Evolutionary conservation across 805 yeast genomes (phyloP).

Genomic region (Torulaspora maleeae): DNA sequence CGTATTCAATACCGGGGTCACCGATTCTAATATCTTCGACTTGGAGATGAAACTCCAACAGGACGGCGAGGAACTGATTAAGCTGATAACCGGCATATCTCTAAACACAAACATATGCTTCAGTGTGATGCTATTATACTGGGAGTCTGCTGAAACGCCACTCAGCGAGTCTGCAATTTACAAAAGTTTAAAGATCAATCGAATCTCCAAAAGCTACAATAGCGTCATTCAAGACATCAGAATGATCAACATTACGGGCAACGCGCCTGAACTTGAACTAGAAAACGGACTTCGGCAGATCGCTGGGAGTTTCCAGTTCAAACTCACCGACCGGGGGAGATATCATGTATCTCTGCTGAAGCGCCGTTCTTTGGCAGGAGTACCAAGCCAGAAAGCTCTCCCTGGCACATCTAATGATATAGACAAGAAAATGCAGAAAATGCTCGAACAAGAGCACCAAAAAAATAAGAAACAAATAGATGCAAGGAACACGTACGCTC

Average conservation of each 20-base stretch:
- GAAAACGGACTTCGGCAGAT: constrained; percentile 28
- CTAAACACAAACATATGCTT: constrained; percentile 35
- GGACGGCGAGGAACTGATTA: constrained; percentile 35
- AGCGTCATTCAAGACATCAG: constrained; percentile 29
- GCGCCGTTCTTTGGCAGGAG: constrained; percentile 19
- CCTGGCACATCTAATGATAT: constrained; percentile 17
- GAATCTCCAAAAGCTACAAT: constrained; percentile 33
- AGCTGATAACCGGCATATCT: constrained; percentile 35
- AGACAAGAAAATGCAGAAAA: constrained; percentile 28
- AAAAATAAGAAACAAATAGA: constrained; percentile 14
- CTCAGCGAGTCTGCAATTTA: constrained; percentile 14
- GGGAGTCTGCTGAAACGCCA: constrained; percentile 39
- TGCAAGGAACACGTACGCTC: constrained; percentile 28
- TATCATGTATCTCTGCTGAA: constrained; percentile 23
- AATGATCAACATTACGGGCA: constrained; percentile 28
- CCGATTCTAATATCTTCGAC: constrained; percentile 33
- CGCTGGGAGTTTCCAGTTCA: constrained; percentile 25
- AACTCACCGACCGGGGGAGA: constrained; percentile 35
- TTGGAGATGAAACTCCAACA: constrained; percentile 34
- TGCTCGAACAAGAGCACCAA: constrained; percentile 25
- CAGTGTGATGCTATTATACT: constrained; percentile 35
- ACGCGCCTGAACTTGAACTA: constrained; percentile 31
- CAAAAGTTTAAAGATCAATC: constrained; percentile 22
- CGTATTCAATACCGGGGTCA: constrained; percentile 39
- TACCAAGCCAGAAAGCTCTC: constrained; percentile 9